Percentiles rank a stretch among this genome's conserved stretches.
phyloP scores from a whole-genome alignment of 345 rosid genomes.

The Pistacia vera region DNA sequence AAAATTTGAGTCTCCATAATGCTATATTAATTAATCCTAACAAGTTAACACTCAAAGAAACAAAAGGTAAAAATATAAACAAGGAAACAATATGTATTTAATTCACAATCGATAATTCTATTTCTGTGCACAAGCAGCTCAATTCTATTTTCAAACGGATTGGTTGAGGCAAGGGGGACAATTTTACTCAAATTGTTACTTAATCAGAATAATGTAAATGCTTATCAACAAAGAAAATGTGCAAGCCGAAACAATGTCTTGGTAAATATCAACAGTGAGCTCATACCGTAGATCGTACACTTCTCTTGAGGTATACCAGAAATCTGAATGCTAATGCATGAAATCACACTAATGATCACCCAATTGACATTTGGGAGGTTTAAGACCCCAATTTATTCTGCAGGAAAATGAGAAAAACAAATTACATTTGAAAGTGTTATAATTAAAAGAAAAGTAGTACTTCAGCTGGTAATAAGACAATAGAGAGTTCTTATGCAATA shows the following conservation, averaged over 20 bases:
- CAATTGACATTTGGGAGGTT: neutral
- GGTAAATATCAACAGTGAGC: neutral
- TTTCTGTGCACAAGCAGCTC: neutral
- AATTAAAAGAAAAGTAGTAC: neutral
- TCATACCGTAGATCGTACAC: neutral
- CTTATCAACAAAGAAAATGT: neutral
- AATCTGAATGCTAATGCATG: neutral
- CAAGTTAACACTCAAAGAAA: neutral
- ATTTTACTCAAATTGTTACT: no score
- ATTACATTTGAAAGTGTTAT: neutral
- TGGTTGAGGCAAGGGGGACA: no score
- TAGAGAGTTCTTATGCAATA: no score
- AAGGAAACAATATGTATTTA: neutral
- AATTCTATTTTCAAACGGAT: neutral
- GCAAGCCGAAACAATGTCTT: neutral
- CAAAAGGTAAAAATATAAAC: neutral
- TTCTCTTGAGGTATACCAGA: neutral
- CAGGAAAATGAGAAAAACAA: conserved; percentile 1
- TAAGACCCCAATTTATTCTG: neutral
- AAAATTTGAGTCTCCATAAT: neutral
- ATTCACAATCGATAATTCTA: neutral
- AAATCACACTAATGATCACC: neutral
- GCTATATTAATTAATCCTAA: neutral
- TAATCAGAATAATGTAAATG: no score
- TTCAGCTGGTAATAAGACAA: no score